phyloP scores from a whole-genome alignment of 2,329 filamentous ascomycete genomes.

The Fusarium ambrosium region DNA sequence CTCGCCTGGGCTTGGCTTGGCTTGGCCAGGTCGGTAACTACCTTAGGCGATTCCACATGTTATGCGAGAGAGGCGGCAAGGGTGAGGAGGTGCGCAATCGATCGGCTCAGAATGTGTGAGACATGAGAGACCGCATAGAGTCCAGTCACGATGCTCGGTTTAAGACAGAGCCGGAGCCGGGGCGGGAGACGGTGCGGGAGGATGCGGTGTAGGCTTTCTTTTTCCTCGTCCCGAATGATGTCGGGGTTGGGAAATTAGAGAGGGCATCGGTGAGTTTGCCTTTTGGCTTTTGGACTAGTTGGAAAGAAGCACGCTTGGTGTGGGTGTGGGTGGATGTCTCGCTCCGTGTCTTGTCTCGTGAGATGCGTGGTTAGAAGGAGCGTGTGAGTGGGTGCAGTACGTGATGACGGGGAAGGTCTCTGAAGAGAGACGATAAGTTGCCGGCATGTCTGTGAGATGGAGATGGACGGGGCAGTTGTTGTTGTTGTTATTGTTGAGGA shows the following conservation, averaged over 20 bases:
- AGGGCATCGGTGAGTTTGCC: conserved; percentile 27
- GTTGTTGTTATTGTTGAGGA: conserved; percentile 18
- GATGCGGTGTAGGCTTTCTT: conserved; percentile 42
- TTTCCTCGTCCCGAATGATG: conserved; percentile 39
- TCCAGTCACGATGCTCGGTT: conserved; percentile 38
- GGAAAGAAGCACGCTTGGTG: conserved; percentile 36
- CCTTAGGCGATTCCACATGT: conserved; percentile 27
- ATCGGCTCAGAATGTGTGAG: conserved; percentile 41
- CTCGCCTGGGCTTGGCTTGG: conserved; percentile 13
- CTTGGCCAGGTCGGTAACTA: conserved; percentile 5
- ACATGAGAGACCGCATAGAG: conserved; percentile 43
- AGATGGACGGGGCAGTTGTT: conserved; percentile 5
- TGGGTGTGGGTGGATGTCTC: conserved; percentile 33
- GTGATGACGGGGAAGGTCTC: conserved; percentile 10
- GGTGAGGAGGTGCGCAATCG: conserved; percentile 43
- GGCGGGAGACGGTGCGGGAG: conserved; percentile 21
- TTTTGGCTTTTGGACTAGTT: conserved; percentile 40
- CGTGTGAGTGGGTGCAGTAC: conserved; percentile 33
- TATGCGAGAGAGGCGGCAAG: conserved; percentile 18
- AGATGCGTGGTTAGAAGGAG: conserved; percentile 24
- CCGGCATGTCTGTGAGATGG: not conserved
- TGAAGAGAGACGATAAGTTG: not conserved
- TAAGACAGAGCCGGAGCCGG: conserved; percentile 34
- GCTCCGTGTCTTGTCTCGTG: conserved; percentile 39
- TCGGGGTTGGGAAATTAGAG: conserved; percentile 31